Percentiles rank a stretch among this genome's conserved stretches.
phyloP scores from a whole-genome alignment of 345 rosid genomes.

The Triadica sebifera region DNA sequence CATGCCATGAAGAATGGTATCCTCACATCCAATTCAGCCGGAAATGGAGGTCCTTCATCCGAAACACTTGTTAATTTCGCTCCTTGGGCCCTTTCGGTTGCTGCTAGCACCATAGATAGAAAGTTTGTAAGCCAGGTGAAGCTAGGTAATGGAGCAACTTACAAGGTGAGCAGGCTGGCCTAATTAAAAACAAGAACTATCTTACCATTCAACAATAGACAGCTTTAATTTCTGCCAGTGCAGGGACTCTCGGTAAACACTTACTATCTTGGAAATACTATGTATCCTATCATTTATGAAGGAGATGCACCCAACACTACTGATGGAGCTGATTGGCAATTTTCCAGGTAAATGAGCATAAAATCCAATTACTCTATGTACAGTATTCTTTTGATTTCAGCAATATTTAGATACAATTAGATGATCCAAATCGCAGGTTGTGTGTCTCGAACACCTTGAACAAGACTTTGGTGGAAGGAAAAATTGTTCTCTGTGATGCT shows the following conservation, averaged over 20 bases:
- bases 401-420: too few relatives aligned
- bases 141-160: constrained; percentile 22
- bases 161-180: constrained; percentile 4
- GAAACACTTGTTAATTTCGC: constrained; percentile 16
- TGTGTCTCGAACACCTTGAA: constrained; percentile 24
- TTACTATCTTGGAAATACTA: not conserved
- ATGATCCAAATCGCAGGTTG: constrained; percentile 12
- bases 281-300: constrained; percentile 23
- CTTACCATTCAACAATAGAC: too few relatives aligned
- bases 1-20: constrained; percentile 21
- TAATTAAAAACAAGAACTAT: not conserved
- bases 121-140: constrained; percentile 14
- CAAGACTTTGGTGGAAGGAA: constrained; percentile 30
- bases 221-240: too few relatives aligned
- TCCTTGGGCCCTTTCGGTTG: constrained; percentile 41
- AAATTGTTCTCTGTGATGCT: constrained; percentile 38
- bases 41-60: constrained; percentile 24
- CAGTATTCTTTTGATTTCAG: too few relatives aligned
- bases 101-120: constrained; percentile 20
- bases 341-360: constrained; percentile 23
- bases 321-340: constrained; percentile 1
- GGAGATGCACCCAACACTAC: constrained; percentile 23
- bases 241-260: constrained; percentile 30
- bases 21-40: constrained; percentile 19
- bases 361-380: too few relatives aligned